These are phyloP conservation scores for Paraconiothyrium sp. DNA, from an alignment of 2,329 filamentous ascomycete species.

Conservation along the genomic window DNA sequence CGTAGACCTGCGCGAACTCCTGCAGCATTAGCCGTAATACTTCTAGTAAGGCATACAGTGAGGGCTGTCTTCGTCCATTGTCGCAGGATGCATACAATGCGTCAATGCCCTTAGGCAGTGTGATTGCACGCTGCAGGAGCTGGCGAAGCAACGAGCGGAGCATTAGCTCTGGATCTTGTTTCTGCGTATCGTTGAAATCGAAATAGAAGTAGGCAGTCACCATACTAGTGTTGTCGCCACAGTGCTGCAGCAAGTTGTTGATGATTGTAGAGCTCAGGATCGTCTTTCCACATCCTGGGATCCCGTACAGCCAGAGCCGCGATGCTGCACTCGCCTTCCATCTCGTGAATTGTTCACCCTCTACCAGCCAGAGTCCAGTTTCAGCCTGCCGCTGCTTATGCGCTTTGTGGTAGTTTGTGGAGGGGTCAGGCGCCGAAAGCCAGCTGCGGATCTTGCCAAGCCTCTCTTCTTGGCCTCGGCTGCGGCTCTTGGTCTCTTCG, in stretches of 20 bases:
- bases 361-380: conserved; percentile 30
- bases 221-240: conserved; percentile 16
- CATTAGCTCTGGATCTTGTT: conserved; percentile 41
- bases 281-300: conserved; percentile 28
- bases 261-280: conserved; percentile 24
- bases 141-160: conserved; percentile 49
- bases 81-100: conserved; percentile 27
- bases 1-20: conserved; percentile 14
- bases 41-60: conserved; percentile 20
- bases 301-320: conserved; percentile 21
- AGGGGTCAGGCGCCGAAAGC: conserved; percentile 48
- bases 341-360: conserved; percentile 12
- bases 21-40: conserved; percentile 34
- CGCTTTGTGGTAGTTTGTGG: conserved; percentile 39
- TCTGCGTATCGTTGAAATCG: conserved; percentile 45
- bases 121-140: conserved; percentile 28
- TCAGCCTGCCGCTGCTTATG: conserved; percentile 18
- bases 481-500: neutral
- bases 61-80: conserved; percentile 26
- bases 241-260: conserved; percentile 26
- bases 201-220: conserved; percentile 29
- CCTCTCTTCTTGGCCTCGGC: neutral
- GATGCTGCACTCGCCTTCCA: conserved; percentile 19
- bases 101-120: conserved; percentile 23
- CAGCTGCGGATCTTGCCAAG: conserved; percentile 28